Evolutionary conservation across 768 basidiomycete species (phyloP), one percentile per base, ranked within the genome.

Genomic region (Mycena albidolilacea): DNA sequence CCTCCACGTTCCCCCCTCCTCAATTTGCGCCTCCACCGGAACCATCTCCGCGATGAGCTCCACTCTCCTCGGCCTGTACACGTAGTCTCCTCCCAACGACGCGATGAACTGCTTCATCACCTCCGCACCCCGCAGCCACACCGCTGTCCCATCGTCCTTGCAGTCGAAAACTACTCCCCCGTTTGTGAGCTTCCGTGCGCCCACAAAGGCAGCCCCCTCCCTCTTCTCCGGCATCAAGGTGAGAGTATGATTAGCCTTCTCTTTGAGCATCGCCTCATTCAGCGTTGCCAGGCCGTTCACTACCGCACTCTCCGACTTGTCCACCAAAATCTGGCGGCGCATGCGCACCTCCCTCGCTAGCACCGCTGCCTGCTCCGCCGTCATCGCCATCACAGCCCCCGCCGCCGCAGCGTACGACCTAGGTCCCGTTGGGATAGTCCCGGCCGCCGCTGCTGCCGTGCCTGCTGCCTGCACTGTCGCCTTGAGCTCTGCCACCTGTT

Each of bases 131-230:
- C 23, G 46, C 5, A 68, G 1, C 67, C 67, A 68, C 7, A 5
- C 14, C 37, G 57, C 67, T 2, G 41, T 61, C 38, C 1, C 21
- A 0, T 54, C 21, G 46, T 60, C 48, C 21, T 50, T 60, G 44
- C 67, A 68, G 46, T 60, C 67, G 14, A 68, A 50, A 5, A 68
- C 19, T 21, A 62, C 67, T n/a, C 67, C 67, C 3, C 67, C 46
- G 17, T 69, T 69, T 7, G 1, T 3, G 1, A 69, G 38, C 11
- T 19, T 48, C 17, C 48, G 14, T 11, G 59, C 59, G 2, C 67
- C 67, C 0, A 69, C 67, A n/a, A 69, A 69, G 7, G 59, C 10
- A 7, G 67, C 67, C 2, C 67, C 59, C 37, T 61, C 67, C 35
- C 4, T 7, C 48, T 62, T 60, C 48, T 11, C 37, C 10, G 2